These are phyloP conservation scores for Chamaenerion angustifolium DNA, from an alignment of 345 rosid genomes.

Conservation along the genomic window DNA sequence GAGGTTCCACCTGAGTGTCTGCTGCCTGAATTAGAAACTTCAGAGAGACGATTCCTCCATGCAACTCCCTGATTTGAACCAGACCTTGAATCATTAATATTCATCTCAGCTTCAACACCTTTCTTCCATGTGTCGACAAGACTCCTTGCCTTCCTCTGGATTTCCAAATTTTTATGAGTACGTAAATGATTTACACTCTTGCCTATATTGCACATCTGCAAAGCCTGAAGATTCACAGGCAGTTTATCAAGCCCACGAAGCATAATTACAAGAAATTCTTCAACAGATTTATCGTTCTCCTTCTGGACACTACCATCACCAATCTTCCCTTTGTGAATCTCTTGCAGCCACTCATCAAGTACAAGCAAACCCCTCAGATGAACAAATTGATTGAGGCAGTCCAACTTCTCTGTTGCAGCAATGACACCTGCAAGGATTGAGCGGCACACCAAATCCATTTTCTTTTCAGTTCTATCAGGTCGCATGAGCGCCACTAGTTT, in stretches of 20 bases:
- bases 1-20: constrained; percentile 42
- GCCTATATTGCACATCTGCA: constrained; percentile 81
- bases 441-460: constrained; percentile 50
- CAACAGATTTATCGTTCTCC: constrained; percentile 52
- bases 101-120: constrained; percentile 90
- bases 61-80: constrained; percentile 45
- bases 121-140: constrained; percentile 96
- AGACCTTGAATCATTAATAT: constrained; percentile 41
- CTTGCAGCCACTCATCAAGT: constrained; percentile 96
- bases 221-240: constrained; percentile 81
- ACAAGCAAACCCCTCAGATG: constrained; percentile 74
- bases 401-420: constrained; percentile 67
- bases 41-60: constrained; percentile 56
- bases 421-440: constrained; percentile 57
- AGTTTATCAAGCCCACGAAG: constrained; percentile 86
- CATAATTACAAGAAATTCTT: constrained; percentile 58
- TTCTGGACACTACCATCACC: constrained; percentile 53
- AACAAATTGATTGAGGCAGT: constrained; percentile 65
- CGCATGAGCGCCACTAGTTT: constrained; percentile 67
- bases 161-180: constrained; percentile 59
- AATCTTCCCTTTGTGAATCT: constrained; percentile 72
- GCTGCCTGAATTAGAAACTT: constrained; percentile 33
- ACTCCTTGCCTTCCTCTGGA: constrained; percentile 80
- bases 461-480: constrained; percentile 55
- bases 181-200: constrained; percentile 85